Evolutionary conservation across 345 rosid genomes (phyloP), one percentile per base, ranked within the genome.

Genomic region (Citrus mangshanensis): DNA sequence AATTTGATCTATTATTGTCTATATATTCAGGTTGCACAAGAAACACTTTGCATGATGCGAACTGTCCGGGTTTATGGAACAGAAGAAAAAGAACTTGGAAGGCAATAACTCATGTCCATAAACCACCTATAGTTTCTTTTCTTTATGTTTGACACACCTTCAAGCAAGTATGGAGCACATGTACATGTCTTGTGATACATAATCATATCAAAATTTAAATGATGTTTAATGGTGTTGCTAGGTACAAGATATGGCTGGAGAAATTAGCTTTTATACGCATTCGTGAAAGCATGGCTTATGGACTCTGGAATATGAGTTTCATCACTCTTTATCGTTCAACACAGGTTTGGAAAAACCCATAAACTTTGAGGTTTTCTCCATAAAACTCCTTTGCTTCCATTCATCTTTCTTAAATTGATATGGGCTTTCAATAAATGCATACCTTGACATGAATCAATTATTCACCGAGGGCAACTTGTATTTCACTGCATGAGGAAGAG

Each of bases 161-260:
- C 76, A 55, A 32, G 75, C 40, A 72, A 69, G 73, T 51, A 32
- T 35, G 28, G 38, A 25, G 68, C 56, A 60, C 18, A 6, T 2
- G 16, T 37, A 1, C 18, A 16, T 60, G 6, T 73, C 34, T 56
- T 24, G 35, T 59, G 63, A 10, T 73, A 35, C 34, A 62, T 40
- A 21, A 25, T 62, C 69, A 1, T 73, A 35, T 35, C 14, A 35
- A 42, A 42, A 27, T 18, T 49, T 40, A 28, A 42, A 18, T 67
- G 75, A 49, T 79, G 22, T 40, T 34, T 76, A 34, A 7, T 27
- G 30, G 40, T 83, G 79, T 68, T 76, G 64, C 34, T 77, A 89
- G 93, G 91, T 89, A 86, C 80, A 86, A 79, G 72, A 62, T 55
- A 37, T 86, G 88, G 85, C 77, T 89, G 75, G 87, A 85, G 75